A percentile compares a stretch with the other conserved stretches of the same genome.
phyloP scores from a whole-genome alignment of 2,329 filamentous ascomycete genomes.

The Colletotrichum kahawae region DNA sequence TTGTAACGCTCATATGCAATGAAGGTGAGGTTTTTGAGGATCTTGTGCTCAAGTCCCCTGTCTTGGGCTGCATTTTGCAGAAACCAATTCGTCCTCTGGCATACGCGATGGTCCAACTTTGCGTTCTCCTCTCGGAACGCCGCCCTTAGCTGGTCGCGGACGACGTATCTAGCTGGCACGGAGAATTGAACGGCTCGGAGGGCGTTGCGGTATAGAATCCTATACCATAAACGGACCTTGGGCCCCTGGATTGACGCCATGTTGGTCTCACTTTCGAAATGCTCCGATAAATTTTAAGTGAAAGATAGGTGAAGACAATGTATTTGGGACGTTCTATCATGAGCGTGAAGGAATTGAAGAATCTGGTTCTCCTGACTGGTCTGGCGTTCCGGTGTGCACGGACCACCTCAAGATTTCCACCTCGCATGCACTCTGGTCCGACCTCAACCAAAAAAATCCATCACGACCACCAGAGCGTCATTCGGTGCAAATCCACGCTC shows the following conservation, averaged over 20 bases:
- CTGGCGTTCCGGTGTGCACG: conserved; percentile 2
- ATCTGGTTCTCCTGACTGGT: neutral
- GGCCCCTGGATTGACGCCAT: conserved; percentile 16
- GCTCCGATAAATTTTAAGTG: neutral
- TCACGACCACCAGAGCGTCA: neutral
- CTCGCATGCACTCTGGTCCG: conserved; percentile 7
- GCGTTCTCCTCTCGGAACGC: conserved; percentile 60
- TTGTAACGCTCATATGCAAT: conserved; percentile 37
- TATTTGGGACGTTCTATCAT: neutral
- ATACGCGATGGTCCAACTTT: conserved; percentile 52
- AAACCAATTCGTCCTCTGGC: conserved; percentile 74
- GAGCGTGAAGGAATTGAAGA: neutral
- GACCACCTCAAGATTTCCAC: conserved; percentile 15
- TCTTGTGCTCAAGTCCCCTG: conserved; percentile 72
- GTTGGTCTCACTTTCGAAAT: conserved; percentile 29
- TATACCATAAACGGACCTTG: conserved; percentile 69
- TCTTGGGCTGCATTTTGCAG: conserved; percentile 67
- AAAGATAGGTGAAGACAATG: neutral
- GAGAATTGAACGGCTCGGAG: conserved; percentile 77
- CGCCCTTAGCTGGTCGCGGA: conserved; percentile 62
- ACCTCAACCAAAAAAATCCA: conserved; percentile 24
- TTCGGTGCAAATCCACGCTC: neutral
- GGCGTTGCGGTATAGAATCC: conserved; percentile 68
- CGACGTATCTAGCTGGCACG: conserved; percentile 67
- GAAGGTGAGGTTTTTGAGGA: conserved; percentile 71